Evolutionary conservation across 1,284 basidiomycete species (phyloP), one percentile per base, ranked within the genome.

Genomic region (Bondarzewia mesenterica): DNA sequence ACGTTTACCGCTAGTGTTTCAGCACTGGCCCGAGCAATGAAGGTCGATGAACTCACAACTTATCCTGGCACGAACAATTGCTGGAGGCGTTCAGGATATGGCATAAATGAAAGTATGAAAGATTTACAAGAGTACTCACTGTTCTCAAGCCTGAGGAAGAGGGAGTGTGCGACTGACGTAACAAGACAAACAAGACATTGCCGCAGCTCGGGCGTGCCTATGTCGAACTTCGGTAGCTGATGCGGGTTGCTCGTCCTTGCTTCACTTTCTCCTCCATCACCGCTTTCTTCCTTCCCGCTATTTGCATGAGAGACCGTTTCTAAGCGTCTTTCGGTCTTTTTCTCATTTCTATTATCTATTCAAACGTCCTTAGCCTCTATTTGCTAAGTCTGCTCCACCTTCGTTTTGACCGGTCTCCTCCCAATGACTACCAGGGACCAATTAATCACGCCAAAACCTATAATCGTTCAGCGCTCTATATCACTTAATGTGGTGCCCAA

Each of bases 391-490:
- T 18, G 18, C 21, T 21, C 5, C 14, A 10, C 12, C 14, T 41
- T 41, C 20, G 18, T 20, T 41, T 21, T 41, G 12, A 41, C 39
- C 22, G 10, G 16, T 21, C 16, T 20, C 7, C n/a, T 41, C 39
- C 39, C 29, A 10, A 43, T 43, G 42, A 25, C 20, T 16, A 25
- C 42, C 7, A 15, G 16, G 7, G 8, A 21, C 10, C 25, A 23
- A 25, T 5, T 43, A 43, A 22, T 45, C n/a, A 15, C 41, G 14
- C 41, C 41, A 42, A 45, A 37, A 23, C 29, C 44, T 20, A 45
- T 45, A 32, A 49, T 49, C 40, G 36, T 43, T 14, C 41, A 49
- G 20, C 48, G 41, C 27, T 44, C 29, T 12, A 21, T 37, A 7
- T 49, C 48, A 4, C 35, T 23, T 27, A 18, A 43, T 43, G 39